Percentiles rank a stretch among this genome's conserved stretches.
These are phyloP conservation scores for Puccinia hordei DNA, from an alignment of 1,284 basidiomycete genomes.

Conservation along the genomic window DNA sequence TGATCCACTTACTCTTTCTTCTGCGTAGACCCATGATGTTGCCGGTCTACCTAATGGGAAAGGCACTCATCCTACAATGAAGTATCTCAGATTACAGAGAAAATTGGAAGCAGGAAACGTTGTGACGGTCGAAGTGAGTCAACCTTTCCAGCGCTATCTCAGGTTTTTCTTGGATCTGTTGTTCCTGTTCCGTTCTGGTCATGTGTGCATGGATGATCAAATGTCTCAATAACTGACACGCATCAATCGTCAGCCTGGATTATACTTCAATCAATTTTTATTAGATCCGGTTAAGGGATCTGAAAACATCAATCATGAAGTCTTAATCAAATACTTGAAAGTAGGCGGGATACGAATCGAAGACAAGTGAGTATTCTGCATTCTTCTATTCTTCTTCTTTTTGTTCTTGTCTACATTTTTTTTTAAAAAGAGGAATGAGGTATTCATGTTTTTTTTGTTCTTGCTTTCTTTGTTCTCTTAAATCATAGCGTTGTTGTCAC, in stretches of 20 bases:
- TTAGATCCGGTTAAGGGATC: slow-evolving; percentile 39
- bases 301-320: slow-evolving; percentile 28
- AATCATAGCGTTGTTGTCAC: slow-evolving; percentile 30
- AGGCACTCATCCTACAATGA: slow-evolving; percentile 24
- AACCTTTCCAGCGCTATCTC: background rate
- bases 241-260: slow-evolving; percentile 14
- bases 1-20: background rate
- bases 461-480: background rate
- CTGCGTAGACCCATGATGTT: slow-evolving; percentile 35
- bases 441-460: too few species aligned
- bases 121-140: slow-evolving; percentile 38
- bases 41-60: slow-evolving; percentile 34
- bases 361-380: slow-evolving; percentile 22
- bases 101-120: slow-evolving; percentile 37
- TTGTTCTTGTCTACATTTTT: too few species aligned
- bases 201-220: background rate
- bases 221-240: background rate
- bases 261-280: slow-evolving; percentile 43
- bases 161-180: background rate
- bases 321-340: slow-evolving; percentile 33
- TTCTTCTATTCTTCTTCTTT: too few species aligned
- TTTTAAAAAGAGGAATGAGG: background rate
- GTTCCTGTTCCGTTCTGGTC: background rate
- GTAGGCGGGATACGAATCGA: slow-evolving; percentile 41
- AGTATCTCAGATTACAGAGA: slow-evolving; percentile 41